Percentiles rank a stretch among this genome's conserved stretches.
phyloP scores from a whole-genome alignment of 75 land plant genomes.

The Cupressus sempervirens region DNA sequence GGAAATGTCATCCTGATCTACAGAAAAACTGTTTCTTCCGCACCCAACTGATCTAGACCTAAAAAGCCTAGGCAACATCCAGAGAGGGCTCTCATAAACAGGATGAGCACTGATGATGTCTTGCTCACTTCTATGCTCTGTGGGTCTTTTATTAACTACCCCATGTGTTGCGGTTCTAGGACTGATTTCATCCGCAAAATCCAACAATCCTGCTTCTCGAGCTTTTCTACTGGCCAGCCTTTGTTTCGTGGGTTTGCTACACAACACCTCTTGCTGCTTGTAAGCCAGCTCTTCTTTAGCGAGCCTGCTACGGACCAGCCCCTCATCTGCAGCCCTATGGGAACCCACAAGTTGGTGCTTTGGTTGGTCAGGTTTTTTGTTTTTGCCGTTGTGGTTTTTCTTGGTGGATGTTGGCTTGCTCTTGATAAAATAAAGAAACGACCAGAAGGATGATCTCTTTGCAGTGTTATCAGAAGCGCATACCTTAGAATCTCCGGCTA shows the following conservation, averaged over 20 bases:
- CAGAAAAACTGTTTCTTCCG: constrained; percentile 2
- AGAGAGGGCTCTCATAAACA: not conserved
- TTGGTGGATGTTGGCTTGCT: not conserved
- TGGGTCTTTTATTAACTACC: not conserved
- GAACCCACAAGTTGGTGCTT: not conserved
- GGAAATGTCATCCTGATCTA: not conserved
- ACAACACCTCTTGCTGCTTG: not conserved
- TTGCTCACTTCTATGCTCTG: not conserved
- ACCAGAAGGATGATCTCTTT: constrained; percentile 6
- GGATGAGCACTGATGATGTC: not conserved
- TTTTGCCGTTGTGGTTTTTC: not conserved
- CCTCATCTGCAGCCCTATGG: not conserved
- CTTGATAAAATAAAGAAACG: constrained; percentile 4
- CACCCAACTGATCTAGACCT: constrained; percentile 9
- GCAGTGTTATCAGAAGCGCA: not conserved
- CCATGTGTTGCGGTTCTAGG: not conserved
- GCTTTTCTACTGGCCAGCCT: not conserved
- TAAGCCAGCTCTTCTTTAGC: not conserved
- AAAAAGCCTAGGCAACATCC: constrained; percentile 6
- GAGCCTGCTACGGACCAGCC: not conserved
- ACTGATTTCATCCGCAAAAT: not conserved
- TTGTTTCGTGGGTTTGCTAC: not conserved
- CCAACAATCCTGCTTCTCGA: not conserved
- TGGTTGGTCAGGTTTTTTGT: not conserved
- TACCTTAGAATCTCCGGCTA: constrained; percentile 3